Conservation (phyloP, 441 rosid species). For the Hura crepitans region DNA sequence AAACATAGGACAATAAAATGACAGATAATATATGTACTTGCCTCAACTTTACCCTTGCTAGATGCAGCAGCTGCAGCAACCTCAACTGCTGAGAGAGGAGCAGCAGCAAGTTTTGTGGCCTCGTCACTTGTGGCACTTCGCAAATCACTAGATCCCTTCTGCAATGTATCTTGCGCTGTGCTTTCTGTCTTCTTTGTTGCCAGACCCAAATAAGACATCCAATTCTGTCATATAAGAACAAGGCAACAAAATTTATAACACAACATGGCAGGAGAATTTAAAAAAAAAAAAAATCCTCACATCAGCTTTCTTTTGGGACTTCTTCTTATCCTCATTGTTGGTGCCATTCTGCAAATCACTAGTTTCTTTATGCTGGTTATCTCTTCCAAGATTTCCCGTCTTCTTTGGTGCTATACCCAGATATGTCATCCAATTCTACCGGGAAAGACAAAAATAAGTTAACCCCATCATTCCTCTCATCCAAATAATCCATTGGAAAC, state of each 20-base stretch:
- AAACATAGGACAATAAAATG: background rate
- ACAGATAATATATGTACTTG: slow-evolving; percentile 20
- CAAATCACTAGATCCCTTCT: slow-evolving; percentile 11
- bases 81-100: slow-evolving; percentile 79
- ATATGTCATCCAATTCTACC: slow-evolving; percentile 52
- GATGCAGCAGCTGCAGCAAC: slow-evolving; percentile 64
- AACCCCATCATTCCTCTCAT: background rate
- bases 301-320: slow-evolving; percentile 25
- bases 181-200: slow-evolving; percentile 20
- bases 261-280: background rate
- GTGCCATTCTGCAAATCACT: background rate
- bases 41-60: slow-evolving; percentile 74
- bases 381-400: slow-evolving; percentile 6
- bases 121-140: slow-evolving; percentile 30
- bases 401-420: slow-evolving; percentile 36
- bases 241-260: slow-evolving; percentile 3
- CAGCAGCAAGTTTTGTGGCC: slow-evolving; percentile 58
- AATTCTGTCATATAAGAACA: slow-evolving; percentile 21
- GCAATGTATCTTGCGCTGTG: slow-evolving; percentile 11
- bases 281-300: slow-evolving; percentile 21
- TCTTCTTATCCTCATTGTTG: slow-evolving; percentile 13
- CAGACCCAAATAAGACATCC: slow-evolving; percentile 35
- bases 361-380: slow-evolving; percentile 4
- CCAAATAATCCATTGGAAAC: slow-evolving; percentile 3
- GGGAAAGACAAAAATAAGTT: slow-evolving; percentile 11